A percentile compares a stretch with the other conserved stretches of the same genome.
These are phyloP conservation scores for Salix exigua DNA, from an alignment of 345 rosid genomes.

Conservation along the genomic window DNA sequence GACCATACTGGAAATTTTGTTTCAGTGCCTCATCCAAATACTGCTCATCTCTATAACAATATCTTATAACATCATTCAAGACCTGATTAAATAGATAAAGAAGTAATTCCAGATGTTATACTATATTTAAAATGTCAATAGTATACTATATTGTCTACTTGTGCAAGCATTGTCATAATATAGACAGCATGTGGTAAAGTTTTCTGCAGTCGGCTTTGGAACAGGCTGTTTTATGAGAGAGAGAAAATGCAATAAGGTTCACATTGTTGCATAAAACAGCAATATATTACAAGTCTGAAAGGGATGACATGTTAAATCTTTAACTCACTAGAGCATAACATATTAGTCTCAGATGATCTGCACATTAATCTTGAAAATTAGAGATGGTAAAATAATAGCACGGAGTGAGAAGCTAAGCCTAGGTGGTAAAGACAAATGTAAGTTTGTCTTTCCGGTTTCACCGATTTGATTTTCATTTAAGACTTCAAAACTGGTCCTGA, in stretches of 20 bases:
- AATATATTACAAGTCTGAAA: background rate
- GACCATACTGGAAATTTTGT: conserved; percentile 85
- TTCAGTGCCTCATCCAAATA: conserved; percentile 91
- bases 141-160: background rate
- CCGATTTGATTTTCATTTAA: background rate
- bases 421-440: background rate
- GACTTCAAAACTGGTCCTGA: background rate
- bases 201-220: background rate
- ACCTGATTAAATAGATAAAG: conserved; percentile 46
- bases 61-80: conserved; percentile 81
- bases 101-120: conserved; percentile 7
- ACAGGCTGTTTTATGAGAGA: background rate
- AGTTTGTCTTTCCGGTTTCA: background rate
- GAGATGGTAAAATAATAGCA: background rate
- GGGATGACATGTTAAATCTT: background rate
- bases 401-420: background rate
- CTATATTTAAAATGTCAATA: background rate
- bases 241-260: background rate
- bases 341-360: background rate
- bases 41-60: conserved; percentile 92
- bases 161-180: background rate
- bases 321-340: background rate
- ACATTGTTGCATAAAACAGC: background rate
- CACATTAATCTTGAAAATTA: background rate
- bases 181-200: background rate